Evolutionary conservation across 306 rosid genomes (phyloP), one percentile per base, ranked within the genome.

Genomic region (Dalbergia cochinchinensis): DNA sequence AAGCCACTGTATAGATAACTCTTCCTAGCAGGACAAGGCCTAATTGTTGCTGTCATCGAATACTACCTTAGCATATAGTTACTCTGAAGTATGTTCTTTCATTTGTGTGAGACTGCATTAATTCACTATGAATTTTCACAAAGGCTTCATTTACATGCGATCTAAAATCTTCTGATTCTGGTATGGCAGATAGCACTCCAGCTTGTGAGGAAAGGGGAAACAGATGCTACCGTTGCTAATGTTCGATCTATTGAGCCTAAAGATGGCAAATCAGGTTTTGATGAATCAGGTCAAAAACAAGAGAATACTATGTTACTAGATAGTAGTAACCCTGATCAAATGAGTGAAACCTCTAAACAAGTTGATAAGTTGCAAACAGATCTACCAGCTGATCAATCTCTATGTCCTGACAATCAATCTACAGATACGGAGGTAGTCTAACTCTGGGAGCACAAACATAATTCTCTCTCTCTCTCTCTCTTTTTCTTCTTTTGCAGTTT

Each of bases 161-260:
- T 48, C 10, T 74, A 71, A 75, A 73, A 86, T 42, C 62, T 72
- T 80, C 41, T 79, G 20, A 51, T 84, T 81, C 62, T 84, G 85
- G 74, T 69, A 70, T 89, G 81, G 76, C 92, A 96, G 99, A 96
- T 96, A 85, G 98, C 99, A 67, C 91, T 96, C 60, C 83, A 87
- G 66, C 94, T 96, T 82, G 96, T 91, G 80, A 91, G 98, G 85
- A 85, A 90, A 84, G 89, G 88, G 76, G 89, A 47, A 37, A 78
- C 77, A 42, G 89, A 88, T 78, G 85, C 79, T 51, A 84, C 76
- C 35, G 70, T 69, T 79, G 69, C 54, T 54, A 78, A 65, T 72
- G 53, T 62, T 64, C 79, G 82, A 57, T 78, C 54, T 82, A 53
- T 70, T 10, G 91, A 85, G 77, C 63, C 88, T 11, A 48, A 73